phyloP scores from a whole-genome alignment of 2,329 filamentous ascomycete species.

The Scopulariopsis brevicaulis region DNA sequence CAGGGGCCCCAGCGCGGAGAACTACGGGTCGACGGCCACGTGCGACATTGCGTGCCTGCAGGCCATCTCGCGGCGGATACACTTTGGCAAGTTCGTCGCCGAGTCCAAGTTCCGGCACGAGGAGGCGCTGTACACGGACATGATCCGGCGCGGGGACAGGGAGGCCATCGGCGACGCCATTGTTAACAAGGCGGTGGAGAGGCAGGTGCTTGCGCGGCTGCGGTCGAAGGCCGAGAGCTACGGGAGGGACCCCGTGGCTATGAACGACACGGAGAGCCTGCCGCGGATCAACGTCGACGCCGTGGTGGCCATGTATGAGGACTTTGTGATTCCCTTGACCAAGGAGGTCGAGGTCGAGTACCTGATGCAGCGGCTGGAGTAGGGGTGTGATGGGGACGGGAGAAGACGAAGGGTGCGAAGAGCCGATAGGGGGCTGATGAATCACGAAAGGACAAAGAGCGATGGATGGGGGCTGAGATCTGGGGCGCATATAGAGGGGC shows the following conservation, averaged over 20 bases:
- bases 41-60: constrained; percentile 87
- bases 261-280: constrained; percentile 37
- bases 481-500: background rate
- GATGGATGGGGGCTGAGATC: too few species aligned
- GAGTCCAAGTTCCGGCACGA: constrained; percentile 90
- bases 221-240: constrained; percentile 87
- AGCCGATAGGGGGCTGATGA: background rate
- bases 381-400: background rate
- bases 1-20: constrained; percentile 77
- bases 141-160: constrained; percentile 75
- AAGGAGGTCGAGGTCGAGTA: constrained; percentile 98
- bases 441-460: background rate
- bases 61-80: constrained; percentile 79
- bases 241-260: constrained; percentile 71
- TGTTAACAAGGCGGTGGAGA: constrained; percentile 79
- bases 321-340: constrained; percentile 93
- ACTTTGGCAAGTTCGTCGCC: constrained; percentile 97
- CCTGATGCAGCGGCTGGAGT: constrained; percentile 77
- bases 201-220: constrained; percentile 79
- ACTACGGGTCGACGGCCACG: constrained; percentile 87
- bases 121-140: constrained; percentile 62
- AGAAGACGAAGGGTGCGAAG: background rate
- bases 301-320: constrained; percentile 79
- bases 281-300: constrained; percentile 88
- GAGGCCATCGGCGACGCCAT: constrained; percentile 81